Evolutionary conservation across 2,329 filamentous ascomycete species (phyloP).

Genomic region (Colletotrichum chlorophyti): DNA sequence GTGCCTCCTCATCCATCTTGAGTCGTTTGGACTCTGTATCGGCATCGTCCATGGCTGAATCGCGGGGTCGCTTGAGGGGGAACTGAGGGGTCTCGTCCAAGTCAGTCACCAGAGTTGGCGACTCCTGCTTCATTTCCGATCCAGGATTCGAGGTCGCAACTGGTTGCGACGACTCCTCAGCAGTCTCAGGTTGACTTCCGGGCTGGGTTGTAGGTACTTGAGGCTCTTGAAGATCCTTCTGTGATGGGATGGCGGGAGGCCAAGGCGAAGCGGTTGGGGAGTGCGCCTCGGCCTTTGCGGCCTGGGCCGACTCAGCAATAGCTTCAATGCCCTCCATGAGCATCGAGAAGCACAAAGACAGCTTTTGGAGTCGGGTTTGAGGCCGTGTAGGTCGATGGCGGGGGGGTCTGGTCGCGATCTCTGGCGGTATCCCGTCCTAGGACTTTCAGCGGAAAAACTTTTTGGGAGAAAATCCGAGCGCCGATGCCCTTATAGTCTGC

Average conservation of each 20-base stretch:
- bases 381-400: slow-evolving; percentile 20
- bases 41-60: slow-evolving; percentile 37
- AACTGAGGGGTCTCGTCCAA: slow-evolving; percentile 43
- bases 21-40: slow-evolving; percentile 39
- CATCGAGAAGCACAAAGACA: slow-evolving; percentile 22
- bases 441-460: slow-evolving; percentile 51
- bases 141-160: slow-evolving; percentile 34
- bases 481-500: slow-evolving; percentile 49
- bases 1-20: slow-evolving; percentile 21
- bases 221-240: slow-evolving; percentile 24
- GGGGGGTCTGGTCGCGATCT: slow-evolving; percentile 3
- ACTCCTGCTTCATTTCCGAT: slow-evolving; percentile 47
- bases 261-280: slow-evolving; percentile 43
- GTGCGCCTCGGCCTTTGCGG: slow-evolving; percentile 41
- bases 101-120: slow-evolving; percentile 37
- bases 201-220: slow-evolving; percentile 14
- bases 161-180: slow-evolving; percentile 13
- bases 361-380: slow-evolving; percentile 8
- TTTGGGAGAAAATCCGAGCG: slow-evolving; percentile 43
- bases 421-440: slow-evolving; percentile 32
- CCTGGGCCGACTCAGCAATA: slow-evolving; percentile 50
- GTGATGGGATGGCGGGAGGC: slow-evolving; percentile 4
- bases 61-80: slow-evolving; percentile 46
- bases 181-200: neutral
- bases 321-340: slow-evolving; percentile 37